Percentiles rank a stretch among this genome's conserved stretches.
These are phyloP conservation scores for Rubroboletus satanas DNA, from an alignment of 768 basidiomycete genomes.

Conservation along the genomic window DNA sequence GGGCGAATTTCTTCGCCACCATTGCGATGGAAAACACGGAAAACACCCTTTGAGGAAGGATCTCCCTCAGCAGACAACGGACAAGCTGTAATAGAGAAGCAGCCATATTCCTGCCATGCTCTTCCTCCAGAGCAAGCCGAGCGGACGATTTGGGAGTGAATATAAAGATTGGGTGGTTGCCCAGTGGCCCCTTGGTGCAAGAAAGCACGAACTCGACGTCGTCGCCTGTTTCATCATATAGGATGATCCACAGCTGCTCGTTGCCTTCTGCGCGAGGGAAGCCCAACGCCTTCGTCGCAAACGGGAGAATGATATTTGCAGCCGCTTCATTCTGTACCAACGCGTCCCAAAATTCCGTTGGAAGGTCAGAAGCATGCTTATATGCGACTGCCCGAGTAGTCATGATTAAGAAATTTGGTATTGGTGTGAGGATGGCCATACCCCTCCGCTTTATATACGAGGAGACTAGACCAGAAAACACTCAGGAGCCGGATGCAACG, in stretches of 20 bases:
- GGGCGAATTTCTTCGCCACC: constrained; percentile 45
- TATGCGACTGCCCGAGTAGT: constrained; percentile 6
- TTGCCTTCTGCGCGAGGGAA: background rate
- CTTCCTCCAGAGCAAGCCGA: constrained; percentile 28
- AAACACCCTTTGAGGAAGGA: constrained; percentile 47
- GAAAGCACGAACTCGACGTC: constrained; percentile 46
- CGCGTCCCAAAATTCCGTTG: constrained; percentile 26
- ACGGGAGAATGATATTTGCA: constrained; percentile 41
- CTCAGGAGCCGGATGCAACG: background rate
- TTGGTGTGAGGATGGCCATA: constrained; percentile 11
- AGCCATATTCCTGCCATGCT: constrained; percentile 25
- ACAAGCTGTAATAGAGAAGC: constrained; percentile 44
- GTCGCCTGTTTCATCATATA: constrained; percentile 11
- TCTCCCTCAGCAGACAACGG: constrained; percentile 31
- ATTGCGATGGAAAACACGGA: constrained; percentile 59
- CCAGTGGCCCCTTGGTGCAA: constrained; percentile 53
- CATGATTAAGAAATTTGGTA: constrained; percentile 20
- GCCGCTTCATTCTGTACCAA: constrained; percentile 29
- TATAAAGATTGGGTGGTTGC: constrained; percentile 65
- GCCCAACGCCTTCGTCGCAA: constrained; percentile 31
- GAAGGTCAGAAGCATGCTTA: constrained; percentile 15
- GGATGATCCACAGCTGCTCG: constrained; percentile 33
- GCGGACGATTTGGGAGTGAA: constrained; percentile 42
- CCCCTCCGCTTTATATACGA: constrained; percentile 5
- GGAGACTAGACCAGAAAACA: background rate